Percentiles rank a stretch among this genome's conserved stretches.
Conservation (phyloP, 768 basidiomycete genomes). For the Auricularia sp. region DNA sequence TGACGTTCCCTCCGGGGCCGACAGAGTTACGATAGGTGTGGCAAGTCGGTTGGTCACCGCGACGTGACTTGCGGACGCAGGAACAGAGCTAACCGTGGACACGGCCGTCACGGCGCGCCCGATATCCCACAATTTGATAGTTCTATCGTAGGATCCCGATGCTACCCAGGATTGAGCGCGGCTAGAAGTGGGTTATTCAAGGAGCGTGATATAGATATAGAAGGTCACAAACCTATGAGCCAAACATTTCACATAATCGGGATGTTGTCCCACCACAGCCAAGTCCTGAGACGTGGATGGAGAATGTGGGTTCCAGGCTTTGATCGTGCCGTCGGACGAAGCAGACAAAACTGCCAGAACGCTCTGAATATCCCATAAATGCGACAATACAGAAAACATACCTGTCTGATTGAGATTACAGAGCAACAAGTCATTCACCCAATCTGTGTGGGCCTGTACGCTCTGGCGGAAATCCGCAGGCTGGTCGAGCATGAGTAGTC, state of each 20-base stretch:
- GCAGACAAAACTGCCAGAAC: constrained; percentile 64
- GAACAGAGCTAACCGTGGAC: constrained; percentile 8
- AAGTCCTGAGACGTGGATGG: constrained; percentile 45
- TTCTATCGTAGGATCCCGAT: constrained; percentile 89
- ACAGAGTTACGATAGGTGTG: constrained; percentile 53
- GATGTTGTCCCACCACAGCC: constrained; percentile 57
- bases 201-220: neutral
- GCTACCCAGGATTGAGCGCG: constrained; percentile 81
- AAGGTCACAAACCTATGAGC: constrained; percentile 48
- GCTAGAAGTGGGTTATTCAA: constrained; percentile 26
- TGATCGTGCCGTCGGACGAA: constrained; percentile 90
- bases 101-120: constrained; percentile 26
- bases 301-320: constrained; percentile 86
- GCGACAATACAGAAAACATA: constrained; percentile 23
- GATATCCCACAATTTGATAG: constrained; percentile 92
- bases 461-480: constrained; percentile 66
- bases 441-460: constrained; percentile 84
- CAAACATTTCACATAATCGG: constrained; percentile 81
- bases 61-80: neutral
- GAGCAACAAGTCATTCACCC: constrained; percentile 90
- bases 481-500: constrained; percentile 16
- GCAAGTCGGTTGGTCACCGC: constrained; percentile 5
- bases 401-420: constrained; percentile 88
- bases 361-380: constrained; percentile 7
- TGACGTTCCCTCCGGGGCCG: constrained; percentile 53